phyloP scores from a whole-genome alignment of 2,329 filamentous ascomycete genomes.

The Microdochium trichocladiopsis region DNA sequence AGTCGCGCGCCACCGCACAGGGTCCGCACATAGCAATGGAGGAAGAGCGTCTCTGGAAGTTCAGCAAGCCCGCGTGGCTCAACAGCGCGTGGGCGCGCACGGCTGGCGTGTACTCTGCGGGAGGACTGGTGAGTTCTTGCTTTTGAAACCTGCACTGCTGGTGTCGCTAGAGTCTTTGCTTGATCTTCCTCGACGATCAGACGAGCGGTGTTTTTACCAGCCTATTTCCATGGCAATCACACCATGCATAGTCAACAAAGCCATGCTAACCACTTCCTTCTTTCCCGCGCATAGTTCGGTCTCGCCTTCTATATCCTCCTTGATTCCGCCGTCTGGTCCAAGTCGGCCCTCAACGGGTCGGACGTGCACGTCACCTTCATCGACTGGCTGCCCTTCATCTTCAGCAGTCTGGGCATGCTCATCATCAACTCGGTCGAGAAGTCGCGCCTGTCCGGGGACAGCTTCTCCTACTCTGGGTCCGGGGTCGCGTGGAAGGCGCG shows the following conservation, averaged over 20 bases:
- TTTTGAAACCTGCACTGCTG: not conserved
- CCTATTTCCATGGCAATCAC: no score
- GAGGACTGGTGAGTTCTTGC: slow-evolving; percentile 48
- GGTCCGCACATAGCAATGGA: slow-evolving; percentile 35
- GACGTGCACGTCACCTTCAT: slow-evolving; percentile 58
- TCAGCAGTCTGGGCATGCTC: slow-evolving; percentile 60
- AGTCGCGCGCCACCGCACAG: not conserved
- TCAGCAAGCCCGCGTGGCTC: slow-evolving; percentile 58
- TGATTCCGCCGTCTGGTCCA: slow-evolving; percentile 61
- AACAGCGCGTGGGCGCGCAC: slow-evolving; percentile 59
- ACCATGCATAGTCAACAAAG: not conserved
- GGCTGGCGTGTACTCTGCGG: slow-evolving; percentile 54
- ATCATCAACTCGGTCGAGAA: slow-evolving; percentile 68
- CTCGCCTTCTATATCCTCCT: slow-evolving; percentile 63
- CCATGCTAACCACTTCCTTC: not conserved
- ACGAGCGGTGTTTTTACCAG: no score
- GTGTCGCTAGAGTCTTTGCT: no score
- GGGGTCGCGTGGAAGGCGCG: slow-evolving; percentile 64
- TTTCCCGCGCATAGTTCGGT: slow-evolving; percentile 43
- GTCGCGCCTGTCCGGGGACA: slow-evolving; percentile 55
- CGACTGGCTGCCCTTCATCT: slow-evolving; percentile 64
- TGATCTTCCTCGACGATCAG: no score
- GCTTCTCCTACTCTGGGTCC: slow-evolving; percentile 53
- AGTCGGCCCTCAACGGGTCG: slow-evolving; percentile 51
- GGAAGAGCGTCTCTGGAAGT: slow-evolving; percentile 62